phyloP scores from a whole-genome alignment of 1,284 basidiomycete genomes.

The Sanguinoderma infundibulare region DNA sequence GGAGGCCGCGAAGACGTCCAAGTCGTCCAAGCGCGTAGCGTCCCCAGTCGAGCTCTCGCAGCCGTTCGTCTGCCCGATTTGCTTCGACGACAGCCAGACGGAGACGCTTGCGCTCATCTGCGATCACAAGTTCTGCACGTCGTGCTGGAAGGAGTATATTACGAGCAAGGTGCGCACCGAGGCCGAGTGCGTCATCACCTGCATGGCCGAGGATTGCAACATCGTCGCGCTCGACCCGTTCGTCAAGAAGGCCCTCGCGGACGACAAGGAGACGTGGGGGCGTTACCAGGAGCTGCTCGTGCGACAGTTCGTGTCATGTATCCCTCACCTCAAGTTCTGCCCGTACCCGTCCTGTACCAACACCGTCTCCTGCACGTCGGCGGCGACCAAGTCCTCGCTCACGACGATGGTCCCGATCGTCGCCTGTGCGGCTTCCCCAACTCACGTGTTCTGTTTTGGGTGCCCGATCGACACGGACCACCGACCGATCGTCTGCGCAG shows the following conservation, averaged over 20 bases:
- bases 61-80: slow-evolving; percentile 87
- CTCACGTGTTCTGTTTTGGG: slow-evolving; percentile 90
- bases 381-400: slow-evolving; percentile 75
- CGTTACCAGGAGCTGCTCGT: slow-evolving; percentile 90
- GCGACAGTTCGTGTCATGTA: slow-evolving; percentile 90
- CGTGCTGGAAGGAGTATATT: slow-evolving; percentile 89
- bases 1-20: slow-evolving; percentile 38
- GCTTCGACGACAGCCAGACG: slow-evolving; percentile 80
- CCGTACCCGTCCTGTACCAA: slow-evolving; percentile 86
- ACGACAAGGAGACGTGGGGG: slow-evolving; percentile 51
- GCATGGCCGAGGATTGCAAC: slow-evolving; percentile 92
- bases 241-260: slow-evolving; percentile 50
- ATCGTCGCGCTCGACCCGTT: slow-evolving; percentile 75
- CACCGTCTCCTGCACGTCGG: slow-evolving; percentile 86
- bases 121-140: slow-evolving; percentile 82
- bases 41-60: slow-evolving; percentile 35
- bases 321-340: slow-evolving; percentile 88
- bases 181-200: slow-evolving; percentile 87
- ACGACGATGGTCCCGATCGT: slow-evolving; percentile 89
- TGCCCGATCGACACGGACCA: slow-evolving; percentile 88
- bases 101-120: slow-evolving; percentile 73
- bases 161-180: slow-evolving; percentile 89
- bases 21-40: slow-evolving; percentile 32
- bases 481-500: slow-evolving; percentile 87
- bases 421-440: slow-evolving; percentile 66